These are phyloP conservation scores for Venturia effusa DNA, from an alignment of 2,329 filamentous ascomycete species.

Conservation along the genomic window DNA sequence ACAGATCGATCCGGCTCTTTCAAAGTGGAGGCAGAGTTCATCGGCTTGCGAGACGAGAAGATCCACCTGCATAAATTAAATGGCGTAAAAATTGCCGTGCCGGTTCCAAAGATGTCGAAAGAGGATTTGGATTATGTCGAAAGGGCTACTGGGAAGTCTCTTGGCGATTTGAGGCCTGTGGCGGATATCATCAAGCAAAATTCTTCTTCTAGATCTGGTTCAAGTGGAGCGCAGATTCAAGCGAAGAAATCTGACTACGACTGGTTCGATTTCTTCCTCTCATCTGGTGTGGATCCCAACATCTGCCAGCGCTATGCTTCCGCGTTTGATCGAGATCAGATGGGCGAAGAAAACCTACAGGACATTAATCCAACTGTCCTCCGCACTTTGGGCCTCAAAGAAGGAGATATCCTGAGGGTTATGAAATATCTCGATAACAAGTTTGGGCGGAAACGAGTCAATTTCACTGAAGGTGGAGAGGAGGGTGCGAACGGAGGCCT, in stretches of 20 bases:
- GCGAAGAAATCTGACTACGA: constrained; percentile 67
- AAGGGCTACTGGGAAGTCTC: constrained; percentile 68
- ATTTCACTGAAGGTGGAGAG: constrained; percentile 42
- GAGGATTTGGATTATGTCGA: constrained; percentile 95
- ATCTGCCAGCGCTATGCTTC: constrained; percentile 91
- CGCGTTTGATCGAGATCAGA: constrained; percentile 81
- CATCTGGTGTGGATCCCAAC: constrained; percentile 81
- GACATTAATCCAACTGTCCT: constrained; percentile 79
- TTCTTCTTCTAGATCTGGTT: constrained; percentile 20
- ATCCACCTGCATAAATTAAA: constrained; percentile 97
- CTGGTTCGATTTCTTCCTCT: constrained; percentile 98
- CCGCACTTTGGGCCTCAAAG: constrained; percentile 81
- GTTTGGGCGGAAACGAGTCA: constrained; percentile 52
- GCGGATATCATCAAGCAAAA: constrained; percentile 59
- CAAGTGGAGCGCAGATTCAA: constrained; percentile 50
- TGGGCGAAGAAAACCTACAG: constrained; percentile 86
- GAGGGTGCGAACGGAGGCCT: constrained; percentile 49
- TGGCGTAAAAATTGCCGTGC: constrained; percentile 95
- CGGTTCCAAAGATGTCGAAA: constrained; percentile 87
- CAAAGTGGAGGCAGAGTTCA: constrained; percentile 93
- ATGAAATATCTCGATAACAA: constrained; percentile 81
- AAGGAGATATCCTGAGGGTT: constrained; percentile 92
- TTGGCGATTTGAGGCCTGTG: constrained; percentile 86
- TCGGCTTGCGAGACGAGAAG: constrained; percentile 88
- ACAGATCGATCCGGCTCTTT: constrained; percentile 92